phyloP scores from a whole-genome alignment of 371 early-diverging fungal genomes.

The Mortierella sp. region DNA sequence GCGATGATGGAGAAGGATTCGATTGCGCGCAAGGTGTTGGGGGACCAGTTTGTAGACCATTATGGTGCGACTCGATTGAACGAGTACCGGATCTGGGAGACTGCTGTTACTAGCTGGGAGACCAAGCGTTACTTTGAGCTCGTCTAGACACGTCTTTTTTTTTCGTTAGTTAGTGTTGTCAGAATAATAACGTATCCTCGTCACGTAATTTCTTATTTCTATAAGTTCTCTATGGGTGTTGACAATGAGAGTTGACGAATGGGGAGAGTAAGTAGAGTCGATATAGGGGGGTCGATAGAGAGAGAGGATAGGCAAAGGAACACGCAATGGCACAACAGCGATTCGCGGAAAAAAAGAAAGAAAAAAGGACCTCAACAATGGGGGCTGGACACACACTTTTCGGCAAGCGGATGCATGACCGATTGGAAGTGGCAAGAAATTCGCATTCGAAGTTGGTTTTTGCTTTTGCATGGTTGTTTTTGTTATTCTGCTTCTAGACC shows the following conservation, averaged over 20 bases:
- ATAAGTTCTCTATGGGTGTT: not conserved
- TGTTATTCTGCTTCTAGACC: not conserved
- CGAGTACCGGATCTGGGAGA: conserved; percentile 83
- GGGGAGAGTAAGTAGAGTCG: not conserved
- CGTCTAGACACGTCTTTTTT: conserved; percentile 36
- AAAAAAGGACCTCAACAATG: not conserved
- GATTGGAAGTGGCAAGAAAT: not conserved
- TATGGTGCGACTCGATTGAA: conserved; percentile 78
- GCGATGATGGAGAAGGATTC: conserved; percentile 75
- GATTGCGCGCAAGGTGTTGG: conserved; percentile 80
- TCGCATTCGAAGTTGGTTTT: not conserved
- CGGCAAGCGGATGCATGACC: conserved; percentile 9
- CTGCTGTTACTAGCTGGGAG: conserved; percentile 86
- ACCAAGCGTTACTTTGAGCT: conserved; percentile 80
- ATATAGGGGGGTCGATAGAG: not conserved
- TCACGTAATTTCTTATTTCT: not conserved
- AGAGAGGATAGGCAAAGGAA: not conserved
- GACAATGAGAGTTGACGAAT: not conserved
- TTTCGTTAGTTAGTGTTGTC: not conserved
- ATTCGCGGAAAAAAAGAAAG: no score
- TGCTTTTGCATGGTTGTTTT: not conserved
- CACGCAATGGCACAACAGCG: no score
- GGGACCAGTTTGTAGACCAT: conserved; percentile 87
- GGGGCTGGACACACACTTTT: not conserved
- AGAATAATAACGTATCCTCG: not conserved